Base-by-base conservation (phyloP, 1,284 basidiomycete species). In the Ceratorhiza oryzae-sativae region DNA sequence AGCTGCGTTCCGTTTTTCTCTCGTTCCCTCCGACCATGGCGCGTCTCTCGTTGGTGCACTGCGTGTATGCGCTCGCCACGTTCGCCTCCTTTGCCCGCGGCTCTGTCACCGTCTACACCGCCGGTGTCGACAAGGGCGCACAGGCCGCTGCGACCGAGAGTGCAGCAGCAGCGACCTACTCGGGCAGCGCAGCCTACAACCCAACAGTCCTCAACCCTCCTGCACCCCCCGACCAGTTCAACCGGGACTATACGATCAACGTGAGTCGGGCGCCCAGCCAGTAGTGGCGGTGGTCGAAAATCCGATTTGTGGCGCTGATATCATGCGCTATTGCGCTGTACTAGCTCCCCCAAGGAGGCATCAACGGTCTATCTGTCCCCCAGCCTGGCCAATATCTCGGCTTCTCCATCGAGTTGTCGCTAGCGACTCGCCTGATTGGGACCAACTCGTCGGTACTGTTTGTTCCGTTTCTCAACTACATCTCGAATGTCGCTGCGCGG, bases 401-500 rank as follows among this genome's bases (percentile, higher is more conserved):
- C 13, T 72, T 72, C 36, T 74, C 73, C 15, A 68, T 74, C 48
- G 73, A 74, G 42, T 68, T 74, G 63, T 74, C 73, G 27, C 62
- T 74, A 36, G 62, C 65, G 0, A 71, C 46, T 74, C 85, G 87
- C 80, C 80, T 90, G 60, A 55, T 73, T 53, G 70, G 71, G n/a
- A 55, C 20, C 25, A 70, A 71, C 61, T 67, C 60, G 51, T 81
- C 85, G 0, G 77, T 82, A 48, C 75, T 90, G 20, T 83, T 86
- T 70, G 85, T 88, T 0, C 86, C 87, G 0, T 91, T 93, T 79
- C 84, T 93, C 15, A 93, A 93, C 79, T 84, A 93, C 68, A 84
- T 94, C 82, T 83, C 87, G 3, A 89, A 88, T 73, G 81, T 93
- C 42, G 81, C 83, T 73, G 83, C 87, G 59, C 85, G 90, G 13